A percentile compares a stretch with the other conserved stretches of the same genome.
phyloP scores from a whole-genome alignment of 176 grass and related monocot genomes.

The Eremochloa ophiuroides region DNA sequence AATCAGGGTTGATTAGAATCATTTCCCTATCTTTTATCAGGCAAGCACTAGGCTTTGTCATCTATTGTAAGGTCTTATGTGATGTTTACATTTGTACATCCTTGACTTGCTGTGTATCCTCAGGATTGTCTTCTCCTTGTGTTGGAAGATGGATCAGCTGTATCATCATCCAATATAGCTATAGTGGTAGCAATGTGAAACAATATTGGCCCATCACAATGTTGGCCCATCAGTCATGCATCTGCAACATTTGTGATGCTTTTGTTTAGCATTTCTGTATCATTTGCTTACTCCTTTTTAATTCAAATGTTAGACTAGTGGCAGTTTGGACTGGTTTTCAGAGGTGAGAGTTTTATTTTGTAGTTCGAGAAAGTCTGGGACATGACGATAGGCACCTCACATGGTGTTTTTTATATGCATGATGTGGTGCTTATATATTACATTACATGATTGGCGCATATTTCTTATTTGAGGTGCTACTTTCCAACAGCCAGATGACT shows the following conservation, averaged over 20 bases:
- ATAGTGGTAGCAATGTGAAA: neutral
- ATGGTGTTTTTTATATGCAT: neutral
- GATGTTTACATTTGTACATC: slow-evolving; percentile 1
- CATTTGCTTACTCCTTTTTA: neutral
- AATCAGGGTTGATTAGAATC: neutral
- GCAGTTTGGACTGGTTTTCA: neutral
- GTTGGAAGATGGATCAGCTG: neutral
- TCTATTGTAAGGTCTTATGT: neutral
- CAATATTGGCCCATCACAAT: neutral
- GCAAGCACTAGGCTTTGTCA: neutral
- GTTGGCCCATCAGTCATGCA: too few relatives aligned
- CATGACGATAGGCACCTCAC: neutral
- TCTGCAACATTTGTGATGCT: neutral
- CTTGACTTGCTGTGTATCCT: neutral
- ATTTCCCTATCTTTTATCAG: neutral
- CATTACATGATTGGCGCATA: neutral
- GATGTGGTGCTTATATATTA: neutral
- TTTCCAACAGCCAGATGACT: neutral
- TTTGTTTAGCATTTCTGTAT: neutral
- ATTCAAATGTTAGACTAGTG: neutral
- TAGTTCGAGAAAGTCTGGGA: neutral
- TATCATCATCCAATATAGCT: neutral
- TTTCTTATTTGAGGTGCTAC: too few relatives aligned
- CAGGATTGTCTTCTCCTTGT: neutral
- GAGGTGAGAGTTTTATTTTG: neutral